Evolutionary conservation across 768 basidiomycete species (phyloP), one percentile per base, ranked within the genome.

Genomic region (Heimioporus sp.): DNA sequence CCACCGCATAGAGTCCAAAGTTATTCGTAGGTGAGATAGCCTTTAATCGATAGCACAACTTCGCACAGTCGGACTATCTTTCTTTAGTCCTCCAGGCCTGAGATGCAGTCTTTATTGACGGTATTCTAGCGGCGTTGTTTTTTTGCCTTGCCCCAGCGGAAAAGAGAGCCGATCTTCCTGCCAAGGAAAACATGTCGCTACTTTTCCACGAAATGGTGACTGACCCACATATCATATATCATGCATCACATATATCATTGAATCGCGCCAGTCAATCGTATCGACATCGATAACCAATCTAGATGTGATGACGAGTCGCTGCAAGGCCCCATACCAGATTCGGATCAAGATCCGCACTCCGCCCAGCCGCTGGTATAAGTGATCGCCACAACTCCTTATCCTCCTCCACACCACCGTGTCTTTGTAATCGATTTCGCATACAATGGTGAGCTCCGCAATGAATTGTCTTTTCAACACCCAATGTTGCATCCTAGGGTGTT

Each of bases 291-390:
- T 68, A 63, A 66, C 61, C 44, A 54, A 57, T 58, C 54, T 41
- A 40, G 55, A 61, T 46, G 52, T 52, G 46, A 54, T 62, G 52
- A 38, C 53, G 39, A 46, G 56, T 35, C 47, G 48, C 48, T 30
- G 52, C 53, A 52, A 42, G 17, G 38, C 38, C 42, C 51, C 41
- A 58, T 55, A 44, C 69, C 70, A 69, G 73, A 64, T 69, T 82
- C 81, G 79, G 82, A 87, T 86, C 85, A 80, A 83, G 85, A 85
- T 87, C 85, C 82, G 83, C 74, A 78, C 76, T 78, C 80, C 78
- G 81, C 79, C 72, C 60, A 65, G 65, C 66, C 64, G 65, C 68
- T 67, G 72, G 70, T 70, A 73, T 75, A 75, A 76, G 73, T 68
- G 62, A 66, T 59, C 46, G 60, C 52, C 56, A 56, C 56, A 49